Conservation (phyloP, 2,329 filamentous ascomycete species). For the Coniosporium tulheliwenetii region DNA sequence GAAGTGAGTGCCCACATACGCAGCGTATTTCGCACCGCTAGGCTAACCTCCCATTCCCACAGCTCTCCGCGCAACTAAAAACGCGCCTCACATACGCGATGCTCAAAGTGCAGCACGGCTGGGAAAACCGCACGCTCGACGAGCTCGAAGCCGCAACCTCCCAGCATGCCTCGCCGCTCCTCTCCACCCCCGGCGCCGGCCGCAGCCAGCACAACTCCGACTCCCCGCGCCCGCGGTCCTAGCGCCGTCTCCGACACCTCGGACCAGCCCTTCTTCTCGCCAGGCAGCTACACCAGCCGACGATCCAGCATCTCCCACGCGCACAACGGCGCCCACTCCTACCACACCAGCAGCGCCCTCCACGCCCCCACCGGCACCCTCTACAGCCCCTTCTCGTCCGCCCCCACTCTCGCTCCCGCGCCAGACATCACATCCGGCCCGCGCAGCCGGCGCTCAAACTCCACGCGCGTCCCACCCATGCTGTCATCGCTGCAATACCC, state of each 20-base stretch:
- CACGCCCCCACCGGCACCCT: background rate
- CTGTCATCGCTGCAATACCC: constrained; percentile 9
- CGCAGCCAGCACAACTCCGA: background rate
- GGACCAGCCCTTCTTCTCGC: background rate
- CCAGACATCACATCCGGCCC: constrained; percentile 1
- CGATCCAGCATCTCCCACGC: constrained; percentile 36
- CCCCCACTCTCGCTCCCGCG: constrained; percentile 1
- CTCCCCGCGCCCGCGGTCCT: background rate
- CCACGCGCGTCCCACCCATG: constrained; percentile 1
- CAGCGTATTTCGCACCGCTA: background rate
- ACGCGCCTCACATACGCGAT: constrained; percentile 84
- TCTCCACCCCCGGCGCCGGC: background rate
- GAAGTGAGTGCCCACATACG: constrained; percentile 42
- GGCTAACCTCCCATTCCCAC: constrained; percentile 9
- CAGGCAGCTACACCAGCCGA: background rate
- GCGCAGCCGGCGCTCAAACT: constrained; percentile 2
- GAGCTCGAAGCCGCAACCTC: constrained; percentile 65
- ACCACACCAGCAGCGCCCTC: constrained; percentile 23
- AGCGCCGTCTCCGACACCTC: background rate
- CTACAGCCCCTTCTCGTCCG: background rate
- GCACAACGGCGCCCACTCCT: constrained; percentile 18
- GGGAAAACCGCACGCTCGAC: constrained; percentile 63
- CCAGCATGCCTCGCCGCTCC: constrained; percentile 45
- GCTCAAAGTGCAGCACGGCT: constrained; percentile 81
- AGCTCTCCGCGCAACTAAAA: constrained; percentile 67